A percentile compares a stretch with the other conserved stretches of the same genome.
These are phyloP conservation scores for Nemania serpens DNA, from an alignment of 2,329 filamentous ascomycete genomes.

Conservation along the genomic window DNA sequence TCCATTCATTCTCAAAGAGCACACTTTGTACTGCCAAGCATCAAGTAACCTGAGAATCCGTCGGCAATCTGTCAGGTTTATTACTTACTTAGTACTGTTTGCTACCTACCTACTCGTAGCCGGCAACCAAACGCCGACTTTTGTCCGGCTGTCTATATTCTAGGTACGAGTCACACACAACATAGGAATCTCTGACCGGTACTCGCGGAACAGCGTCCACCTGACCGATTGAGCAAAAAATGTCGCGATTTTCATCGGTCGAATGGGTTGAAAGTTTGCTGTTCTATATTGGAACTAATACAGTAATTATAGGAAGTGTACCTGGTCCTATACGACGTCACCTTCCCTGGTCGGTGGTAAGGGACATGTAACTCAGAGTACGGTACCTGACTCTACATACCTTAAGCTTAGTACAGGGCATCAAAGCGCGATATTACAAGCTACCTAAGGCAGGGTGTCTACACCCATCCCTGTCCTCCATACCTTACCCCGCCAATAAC, in stretches of 20 bases:
- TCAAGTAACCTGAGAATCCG: too few relatives aligned
- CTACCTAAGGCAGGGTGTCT: too few relatives aligned
- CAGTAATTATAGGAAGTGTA: slow-evolving; percentile 15
- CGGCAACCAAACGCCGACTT: not conserved
- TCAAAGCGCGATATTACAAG: too few relatives aligned
- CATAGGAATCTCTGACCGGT: too few relatives aligned
- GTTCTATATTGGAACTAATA: not conserved
- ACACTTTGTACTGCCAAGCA: too few relatives aligned
- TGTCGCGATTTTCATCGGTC: not conserved
- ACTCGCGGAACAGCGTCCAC: not conserved
- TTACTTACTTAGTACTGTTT: too few relatives aligned
- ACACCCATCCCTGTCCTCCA: not conserved
- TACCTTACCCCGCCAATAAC: slow-evolving; percentile 7
- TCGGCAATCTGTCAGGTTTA: too few relatives aligned
- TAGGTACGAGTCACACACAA: too few relatives aligned
- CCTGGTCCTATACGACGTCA: not conserved
- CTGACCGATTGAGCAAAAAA: not conserved
- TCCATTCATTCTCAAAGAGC: not conserved
- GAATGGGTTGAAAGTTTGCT: not conserved
- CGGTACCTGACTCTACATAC: not conserved
- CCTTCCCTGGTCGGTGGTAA: not conserved
- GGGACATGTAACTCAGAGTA: not conserved
- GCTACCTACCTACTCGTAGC: too few relatives aligned
- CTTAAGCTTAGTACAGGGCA: too few relatives aligned
- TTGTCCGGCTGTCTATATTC: not conserved